Evolutionary conservation across 371 early-diverging fungal species (phyloP).

Genomic region (Fennellomyces sp.): DNA sequence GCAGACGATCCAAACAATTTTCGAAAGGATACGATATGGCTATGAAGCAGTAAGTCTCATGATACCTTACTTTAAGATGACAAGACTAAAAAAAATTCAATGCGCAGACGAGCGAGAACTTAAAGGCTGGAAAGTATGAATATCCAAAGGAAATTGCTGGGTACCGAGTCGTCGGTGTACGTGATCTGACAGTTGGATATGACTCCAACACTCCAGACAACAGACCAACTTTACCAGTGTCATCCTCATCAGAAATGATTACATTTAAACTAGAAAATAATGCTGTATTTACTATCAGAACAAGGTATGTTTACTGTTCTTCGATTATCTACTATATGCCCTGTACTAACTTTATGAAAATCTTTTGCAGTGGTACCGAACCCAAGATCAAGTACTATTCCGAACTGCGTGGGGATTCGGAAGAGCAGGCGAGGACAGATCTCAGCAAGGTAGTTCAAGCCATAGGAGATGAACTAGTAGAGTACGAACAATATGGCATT

Average conservation of each 20-base stretch:
- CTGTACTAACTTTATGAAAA: background rate
- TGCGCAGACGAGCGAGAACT: background rate
- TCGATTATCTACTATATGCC: background rate
- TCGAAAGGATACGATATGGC: slow-evolving; percentile 83
- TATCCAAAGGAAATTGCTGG: slow-evolving; percentile 81
- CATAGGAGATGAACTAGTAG: slow-evolving; percentile 58
- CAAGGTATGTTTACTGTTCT: slow-evolving; percentile 42
- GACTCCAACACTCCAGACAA: slow-evolving; percentile 72
- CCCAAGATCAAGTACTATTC: slow-evolving; percentile 97
- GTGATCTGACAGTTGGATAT: slow-evolving; percentile 91
- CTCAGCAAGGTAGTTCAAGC: slow-evolving; percentile 53
- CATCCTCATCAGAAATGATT: slow-evolving; percentile 88
- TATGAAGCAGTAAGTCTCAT: slow-evolving; percentile 27
- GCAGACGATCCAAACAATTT: slow-evolving; percentile 69
- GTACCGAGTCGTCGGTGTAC: slow-evolving; percentile 69
- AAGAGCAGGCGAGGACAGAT: slow-evolving; percentile 53
- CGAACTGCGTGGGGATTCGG: slow-evolving; percentile 68
- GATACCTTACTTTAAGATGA: background rate
- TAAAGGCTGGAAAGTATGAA: slow-evolving; percentile 35
- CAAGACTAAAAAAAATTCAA: background rate
- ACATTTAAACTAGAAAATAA: slow-evolving; percentile 83
- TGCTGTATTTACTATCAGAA: slow-evolving; percentile 76
- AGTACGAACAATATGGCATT: slow-evolving; percentile 57
- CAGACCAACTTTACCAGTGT: slow-evolving; percentile 77
- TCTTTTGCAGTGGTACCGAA: slow-evolving; percentile 81